Evolutionary conservation across 2,329 filamentous ascomycete species (phyloP).

Genomic region (Alternaria rosae): DNA sequence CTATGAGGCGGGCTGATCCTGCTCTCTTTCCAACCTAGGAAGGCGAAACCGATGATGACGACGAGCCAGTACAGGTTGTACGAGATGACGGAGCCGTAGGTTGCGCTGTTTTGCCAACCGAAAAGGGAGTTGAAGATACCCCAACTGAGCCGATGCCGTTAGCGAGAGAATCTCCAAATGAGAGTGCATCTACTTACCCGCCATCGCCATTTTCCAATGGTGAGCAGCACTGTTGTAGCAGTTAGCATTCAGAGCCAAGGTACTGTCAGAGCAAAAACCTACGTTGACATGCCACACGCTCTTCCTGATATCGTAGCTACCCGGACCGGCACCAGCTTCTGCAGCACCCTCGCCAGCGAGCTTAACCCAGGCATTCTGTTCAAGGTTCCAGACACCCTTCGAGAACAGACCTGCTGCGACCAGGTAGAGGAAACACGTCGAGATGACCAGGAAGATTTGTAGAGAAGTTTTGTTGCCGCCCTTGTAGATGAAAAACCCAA

Average conservation of each 20-base stretch:
- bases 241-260: neutral
- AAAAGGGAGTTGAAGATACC: constrained; percentile 86
- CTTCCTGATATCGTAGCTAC: constrained; percentile 79
- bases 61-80: constrained; percentile 89
- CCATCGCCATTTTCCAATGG: constrained; percentile 74
- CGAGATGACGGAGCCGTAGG: constrained; percentile 83
- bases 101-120: constrained; percentile 88
- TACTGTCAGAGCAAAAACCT: constrained; percentile 45
- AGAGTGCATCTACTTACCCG: constrained; percentile 5
- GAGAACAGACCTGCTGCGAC: constrained; percentile 85
- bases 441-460: constrained; percentile 81
- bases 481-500: constrained; percentile 80
- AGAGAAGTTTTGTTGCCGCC: constrained; percentile 71
- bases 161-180: neutral
- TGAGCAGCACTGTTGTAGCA: constrained; percentile 71
- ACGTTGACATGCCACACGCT: constrained; percentile 86
- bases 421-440: constrained; percentile 84
- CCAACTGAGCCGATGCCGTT: constrained; percentile 64
- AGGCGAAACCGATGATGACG: constrained; percentile 69
- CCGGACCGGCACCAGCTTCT: constrained; percentile 71
- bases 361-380: constrained; percentile 72
- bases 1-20: constrained; percentile 27
- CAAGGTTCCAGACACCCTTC: constrained; percentile 75
- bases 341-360: constrained; percentile 68
- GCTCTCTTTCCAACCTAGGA: constrained; percentile 72